Conservation (phyloP, 441 rosid genomes). For the Pelargonium cotyledonis region DNA sequence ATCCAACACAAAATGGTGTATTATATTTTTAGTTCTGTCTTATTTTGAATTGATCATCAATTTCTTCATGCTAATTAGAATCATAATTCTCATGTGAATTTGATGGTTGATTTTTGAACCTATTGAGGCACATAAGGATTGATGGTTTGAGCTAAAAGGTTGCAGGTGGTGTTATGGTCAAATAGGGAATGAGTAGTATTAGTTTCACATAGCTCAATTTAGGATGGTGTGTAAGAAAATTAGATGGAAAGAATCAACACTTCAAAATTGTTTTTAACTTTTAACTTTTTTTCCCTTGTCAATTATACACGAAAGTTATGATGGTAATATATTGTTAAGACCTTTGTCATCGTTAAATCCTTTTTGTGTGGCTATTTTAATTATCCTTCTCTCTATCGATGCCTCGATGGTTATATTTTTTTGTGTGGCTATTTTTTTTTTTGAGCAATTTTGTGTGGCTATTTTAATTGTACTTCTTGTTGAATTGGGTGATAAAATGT, state of each 20-base stretch:
- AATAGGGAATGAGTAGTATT: not conserved
- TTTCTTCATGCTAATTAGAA: too few species aligned
- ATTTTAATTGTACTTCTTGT: not conserved
- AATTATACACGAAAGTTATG: not conserved
- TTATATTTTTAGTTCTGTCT: too few species aligned
- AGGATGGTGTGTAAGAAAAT: not conserved
- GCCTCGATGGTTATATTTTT: not conserved
- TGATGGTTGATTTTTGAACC: too few species aligned
- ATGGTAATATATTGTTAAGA: not conserved
- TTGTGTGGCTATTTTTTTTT: not conserved
- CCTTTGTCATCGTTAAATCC: not conserved
- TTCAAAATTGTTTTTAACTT: not conserved
- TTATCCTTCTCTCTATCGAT: not conserved
- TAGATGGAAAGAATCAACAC: not conserved
- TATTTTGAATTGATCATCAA: too few species aligned
- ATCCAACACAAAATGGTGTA: too few species aligned
- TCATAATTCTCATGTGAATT: too few species aligned
- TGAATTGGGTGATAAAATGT: too few species aligned
- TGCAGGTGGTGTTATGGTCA: not conserved
- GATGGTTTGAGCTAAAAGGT: not conserved
- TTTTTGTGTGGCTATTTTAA: not conserved
- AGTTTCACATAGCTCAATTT: not conserved
- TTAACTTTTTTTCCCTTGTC: not conserved
- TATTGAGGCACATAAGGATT: too few species aligned
- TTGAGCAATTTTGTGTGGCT: not conserved